These are phyloP conservation scores for Moesziomyces globuligerus DNA, from an alignment of 1,284 basidiomycete species.

Conservation along the genomic window DNA sequence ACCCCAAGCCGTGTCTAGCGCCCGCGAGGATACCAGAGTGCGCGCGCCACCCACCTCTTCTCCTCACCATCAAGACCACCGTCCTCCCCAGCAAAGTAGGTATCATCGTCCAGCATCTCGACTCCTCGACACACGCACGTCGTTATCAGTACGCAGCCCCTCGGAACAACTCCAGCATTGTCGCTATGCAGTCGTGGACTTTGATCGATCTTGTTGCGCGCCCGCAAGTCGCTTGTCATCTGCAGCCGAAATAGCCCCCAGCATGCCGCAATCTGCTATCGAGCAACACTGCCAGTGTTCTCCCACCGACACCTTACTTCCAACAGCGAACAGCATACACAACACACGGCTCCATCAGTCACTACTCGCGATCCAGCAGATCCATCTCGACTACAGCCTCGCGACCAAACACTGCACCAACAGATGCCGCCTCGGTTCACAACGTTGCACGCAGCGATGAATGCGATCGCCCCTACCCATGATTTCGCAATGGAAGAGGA, in stretches of 20 bases:
- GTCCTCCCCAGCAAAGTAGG: slow-evolving; percentile 39
- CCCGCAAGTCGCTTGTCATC: background rate
- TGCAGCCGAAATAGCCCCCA: background rate
- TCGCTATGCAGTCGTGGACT: background rate
- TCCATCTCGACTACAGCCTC: too few relatives aligned
- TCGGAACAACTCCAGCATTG: slow-evolving; percentile 1
- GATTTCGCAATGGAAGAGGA: too few relatives aligned
- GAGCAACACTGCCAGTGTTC: background rate
- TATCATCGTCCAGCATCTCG: slow-evolving; percentile 18
- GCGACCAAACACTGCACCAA: too few relatives aligned
- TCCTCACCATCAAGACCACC: slow-evolving; percentile 49
- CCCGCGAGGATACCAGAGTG: slow-evolving; percentile 20
- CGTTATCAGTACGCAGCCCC: too few relatives aligned
- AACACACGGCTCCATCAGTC: background rate
- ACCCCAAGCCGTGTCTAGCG: background rate
- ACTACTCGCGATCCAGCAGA: too few relatives aligned
- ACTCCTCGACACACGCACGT: slow-evolving; percentile 12
- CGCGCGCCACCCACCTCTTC: slow-evolving; percentile 15
- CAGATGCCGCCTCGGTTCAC: too few relatives aligned
- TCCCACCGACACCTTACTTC: too few relatives aligned
- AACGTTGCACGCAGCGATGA: too few relatives aligned
- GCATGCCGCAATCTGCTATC: background rate
- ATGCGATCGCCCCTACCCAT: too few relatives aligned
- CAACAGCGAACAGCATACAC: background rate
- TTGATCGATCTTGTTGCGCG: slow-evolving; percentile 8